A percentile compares a stretch with the other conserved stretches of the same genome.
phyloP scores from a whole-genome alignment of 2,329 filamentous ascomycete genomes.

The Penicillium brasilianum region DNA sequence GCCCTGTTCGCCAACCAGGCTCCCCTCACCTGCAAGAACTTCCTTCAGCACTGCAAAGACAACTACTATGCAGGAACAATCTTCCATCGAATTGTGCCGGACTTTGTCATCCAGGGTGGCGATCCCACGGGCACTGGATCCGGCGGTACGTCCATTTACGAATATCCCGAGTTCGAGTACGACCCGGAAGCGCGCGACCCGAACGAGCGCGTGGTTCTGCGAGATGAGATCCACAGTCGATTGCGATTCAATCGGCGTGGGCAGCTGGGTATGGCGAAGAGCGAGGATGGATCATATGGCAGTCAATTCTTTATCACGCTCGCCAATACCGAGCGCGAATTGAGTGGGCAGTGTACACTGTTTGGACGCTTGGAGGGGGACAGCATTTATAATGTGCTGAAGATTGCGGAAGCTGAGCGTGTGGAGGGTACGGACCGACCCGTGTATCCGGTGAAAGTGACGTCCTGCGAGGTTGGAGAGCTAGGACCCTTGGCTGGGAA shows the following conservation, averaged over 20 bases:
- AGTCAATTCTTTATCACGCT: conserved; percentile 98
- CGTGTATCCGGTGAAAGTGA: conserved; percentile 80
- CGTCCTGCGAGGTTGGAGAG: conserved; percentile 52
- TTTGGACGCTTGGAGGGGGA: conserved; percentile 92
- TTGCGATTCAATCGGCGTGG: conserved; percentile 92
- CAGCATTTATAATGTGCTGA: conserved; percentile 93
- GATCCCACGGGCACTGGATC: conserved; percentile 92
- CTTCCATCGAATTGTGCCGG: conserved; percentile 90
- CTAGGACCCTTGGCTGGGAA: conserved; percentile 53
- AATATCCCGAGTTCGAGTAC: conserved; percentile 66
- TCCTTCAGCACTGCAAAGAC: conserved; percentile 91
- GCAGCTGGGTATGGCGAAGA: conserved; percentile 92
- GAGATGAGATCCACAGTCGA: conserved; percentile 89
- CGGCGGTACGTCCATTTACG: conserved; percentile 90
- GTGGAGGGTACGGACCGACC: conserved; percentile 80
- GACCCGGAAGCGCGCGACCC: conserved; percentile 56
- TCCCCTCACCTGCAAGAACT: conserved; percentile 89
- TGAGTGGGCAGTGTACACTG: conserved; percentile 88
- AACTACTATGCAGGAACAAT: conserved; percentile 93
- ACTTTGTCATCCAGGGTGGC: conserved; percentile 92
- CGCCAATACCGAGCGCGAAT: conserved; percentile 75
- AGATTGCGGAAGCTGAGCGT: conserved; percentile 87
- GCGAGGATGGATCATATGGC: conserved; percentile 74
- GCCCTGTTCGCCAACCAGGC: conserved; percentile 96
- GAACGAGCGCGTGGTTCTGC: conserved; percentile 66